phyloP scores from a whole-genome alignment of 1,139 yeast species.

The Yamadazyma atmosphaerica region DNA sequence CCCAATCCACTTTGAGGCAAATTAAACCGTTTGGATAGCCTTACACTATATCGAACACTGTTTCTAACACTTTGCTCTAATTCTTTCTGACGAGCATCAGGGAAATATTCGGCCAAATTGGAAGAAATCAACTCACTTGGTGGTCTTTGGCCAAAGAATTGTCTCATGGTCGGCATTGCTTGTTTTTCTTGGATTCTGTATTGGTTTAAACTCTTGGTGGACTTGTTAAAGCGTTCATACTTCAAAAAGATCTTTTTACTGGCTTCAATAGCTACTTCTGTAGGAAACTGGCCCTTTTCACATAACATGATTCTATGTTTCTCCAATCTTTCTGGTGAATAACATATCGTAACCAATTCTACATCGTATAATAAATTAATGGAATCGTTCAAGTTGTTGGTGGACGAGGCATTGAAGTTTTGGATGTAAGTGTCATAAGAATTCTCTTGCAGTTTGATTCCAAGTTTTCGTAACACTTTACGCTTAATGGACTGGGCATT shows the following conservation, averaged over 20 bases:
- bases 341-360: conserved; percentile 80
- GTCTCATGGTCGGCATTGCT: conserved; percentile 38
- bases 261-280: conserved; percentile 60
- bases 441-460: conserved; percentile 41
- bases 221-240: conserved; percentile 30
- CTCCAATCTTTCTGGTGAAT: conserved; percentile 69
- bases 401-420: conserved; percentile 11
- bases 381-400: conserved; percentile 10
- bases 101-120: conserved; percentile 88
- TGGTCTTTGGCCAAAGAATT: conserved; percentile 86
- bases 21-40: conserved; percentile 48
- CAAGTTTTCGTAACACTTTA: conserved; percentile 64
- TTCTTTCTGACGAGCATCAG: conserved; percentile 72
- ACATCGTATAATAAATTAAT: conserved; percentile 67
- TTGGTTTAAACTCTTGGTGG: conserved; percentile 20
- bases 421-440: conserved; percentile 48
- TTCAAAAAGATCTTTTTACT: conserved; percentile 47
- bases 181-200: conserved; percentile 27
- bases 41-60: conserved; percentile 74
- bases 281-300: conserved; percentile 61
- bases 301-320: conserved; percentile 75
- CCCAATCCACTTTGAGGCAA: conserved; percentile 24
- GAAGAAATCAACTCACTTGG: conserved; percentile 91
- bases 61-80: conserved; percentile 81
- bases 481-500: conserved; percentile 78